Conservation (phyloP, 2,329 filamentous ascomycete species). For the Amesomyces nigricolor region DNA sequence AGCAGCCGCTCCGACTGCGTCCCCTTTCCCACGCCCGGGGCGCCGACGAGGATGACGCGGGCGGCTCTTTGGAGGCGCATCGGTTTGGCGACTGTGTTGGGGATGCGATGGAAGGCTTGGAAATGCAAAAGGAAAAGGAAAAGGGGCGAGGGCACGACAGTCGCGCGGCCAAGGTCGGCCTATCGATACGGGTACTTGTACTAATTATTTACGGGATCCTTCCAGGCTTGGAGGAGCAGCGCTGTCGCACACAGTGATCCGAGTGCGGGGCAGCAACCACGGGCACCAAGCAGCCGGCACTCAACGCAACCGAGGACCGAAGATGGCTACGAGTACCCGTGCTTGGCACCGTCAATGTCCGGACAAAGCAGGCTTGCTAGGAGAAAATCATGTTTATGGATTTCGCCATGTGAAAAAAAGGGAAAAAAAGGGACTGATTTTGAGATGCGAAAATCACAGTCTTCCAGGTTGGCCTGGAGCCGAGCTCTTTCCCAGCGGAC, state of each 20-base stretch:
- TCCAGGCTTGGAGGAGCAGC: not conserved
- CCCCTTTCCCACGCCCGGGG: conserved; percentile 94
- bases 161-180: not conserved
- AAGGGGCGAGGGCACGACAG: not conserved
- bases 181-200: not conserved
- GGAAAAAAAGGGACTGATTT: not conserved
- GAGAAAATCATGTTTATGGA: not conserved
- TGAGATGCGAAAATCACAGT: not conserved
- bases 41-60: conserved; percentile 88
- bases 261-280: conserved; percentile 20
- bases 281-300: conserved; percentile 7
- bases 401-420: no score
- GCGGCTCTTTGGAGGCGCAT: conserved; percentile 75
- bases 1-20: conserved; percentile 90
- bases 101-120: not conserved
- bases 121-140: not conserved
- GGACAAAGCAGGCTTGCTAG: not conserved
- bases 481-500: not conserved
- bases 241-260: conserved; percentile 6
- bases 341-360: conserved; percentile 9
- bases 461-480: not conserved
- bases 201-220: not conserved
- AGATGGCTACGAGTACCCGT: conserved; percentile 6
- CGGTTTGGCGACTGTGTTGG: conserved; percentile 3
- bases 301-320: conserved; percentile 23